These are phyloP conservation scores for Vavraia culicis DNA, from an alignment of 371 early-diverging fungal genomes.

Conservation along the genomic window DNA sequence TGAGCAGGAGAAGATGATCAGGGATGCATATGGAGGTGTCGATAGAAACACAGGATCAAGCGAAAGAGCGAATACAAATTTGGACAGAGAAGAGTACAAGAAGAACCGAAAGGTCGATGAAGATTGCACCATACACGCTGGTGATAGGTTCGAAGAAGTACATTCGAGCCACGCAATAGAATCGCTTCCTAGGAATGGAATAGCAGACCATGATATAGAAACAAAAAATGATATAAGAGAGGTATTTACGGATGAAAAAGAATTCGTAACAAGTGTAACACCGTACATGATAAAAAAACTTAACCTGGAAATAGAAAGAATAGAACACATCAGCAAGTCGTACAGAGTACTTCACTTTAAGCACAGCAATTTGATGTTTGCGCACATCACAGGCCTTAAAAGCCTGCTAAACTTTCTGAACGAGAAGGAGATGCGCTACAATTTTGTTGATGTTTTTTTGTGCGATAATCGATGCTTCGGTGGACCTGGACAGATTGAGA, in stretches of 20 bases:
- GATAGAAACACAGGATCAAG: not conserved
- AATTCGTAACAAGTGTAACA: not conserved
- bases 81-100: not conserved
- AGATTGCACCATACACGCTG: no score
- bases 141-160: no score
- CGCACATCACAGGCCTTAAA: constrained; percentile 16
- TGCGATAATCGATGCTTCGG: constrained; percentile 29
- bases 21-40: no score
- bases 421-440: constrained; percentile 6
- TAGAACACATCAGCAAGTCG: not conserved
- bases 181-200: no score
- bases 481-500: constrained; percentile 29
- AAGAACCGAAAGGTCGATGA: no score
- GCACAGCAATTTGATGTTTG: not conserved
- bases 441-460: constrained; percentile 19
- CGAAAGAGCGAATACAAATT: not conserved
- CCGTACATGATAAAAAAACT: constrained; percentile 5
- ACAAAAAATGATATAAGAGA: not conserved
- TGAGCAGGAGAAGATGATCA: not conserved
- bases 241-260: constrained; percentile 1
- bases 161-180: no score
- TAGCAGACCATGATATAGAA: no score
- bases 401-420: constrained; percentile 16
- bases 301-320: not conserved
- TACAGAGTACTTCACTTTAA: not conserved